Conservation (phyloP, 495 filamentous ascomycete species). For the Friedmanniomyces simplex region DNA sequence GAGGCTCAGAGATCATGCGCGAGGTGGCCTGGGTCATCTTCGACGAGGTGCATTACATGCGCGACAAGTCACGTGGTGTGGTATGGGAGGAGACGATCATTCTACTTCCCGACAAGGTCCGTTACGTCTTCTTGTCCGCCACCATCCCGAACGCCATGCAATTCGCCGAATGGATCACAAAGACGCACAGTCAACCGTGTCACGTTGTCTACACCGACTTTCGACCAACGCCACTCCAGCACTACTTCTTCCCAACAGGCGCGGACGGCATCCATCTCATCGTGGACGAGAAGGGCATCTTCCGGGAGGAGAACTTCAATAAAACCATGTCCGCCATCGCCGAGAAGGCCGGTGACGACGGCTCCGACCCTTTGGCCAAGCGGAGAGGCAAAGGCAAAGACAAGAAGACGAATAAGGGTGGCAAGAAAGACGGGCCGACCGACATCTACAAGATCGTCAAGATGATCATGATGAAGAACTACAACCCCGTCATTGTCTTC, state of each 20-base stretch:
- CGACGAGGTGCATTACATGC: conserved; percentile 97
- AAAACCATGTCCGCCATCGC: conserved; percentile 83
- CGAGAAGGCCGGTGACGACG: conserved; percentile 78
- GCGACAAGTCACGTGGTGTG: conserved; percentile 84
- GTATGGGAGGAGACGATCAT: conserved; percentile 99
- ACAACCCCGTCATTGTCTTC: conserved; percentile 97
- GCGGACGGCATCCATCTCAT: conserved; percentile 89
- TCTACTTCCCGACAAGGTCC: conserved; percentile 90
- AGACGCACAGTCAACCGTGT: conserved; percentile 92
- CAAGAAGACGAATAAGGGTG: conserved; percentile 81
- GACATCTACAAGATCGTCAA: conserved; percentile 96
- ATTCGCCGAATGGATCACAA: conserved; percentile 96
- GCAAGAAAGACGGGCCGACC: conserved; percentile 53
- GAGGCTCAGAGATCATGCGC: conserved; percentile 97
- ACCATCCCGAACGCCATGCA: conserved; percentile 99
- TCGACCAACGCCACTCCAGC: conserved; percentile 87
- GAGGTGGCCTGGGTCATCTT: conserved; percentile 97
- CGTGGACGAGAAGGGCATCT: conserved; percentile 90
- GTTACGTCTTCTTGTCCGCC: conserved; percentile 94
- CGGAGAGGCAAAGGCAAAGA: conserved; percentile 79
- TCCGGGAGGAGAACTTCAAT: conserved; percentile 94
- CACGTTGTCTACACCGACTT: conserved; percentile 99
- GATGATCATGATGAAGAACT: conserved; percentile 95
- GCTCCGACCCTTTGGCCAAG: conserved; percentile 64
- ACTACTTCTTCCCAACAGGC: conserved; percentile 94